A percentile compares a stretch with the other conserved stretches of the same genome.
These are phyloP conservation scores for Euphorbia pulcherrima DNA, from an alignment of 345 rosid genomes.

Conservation along the genomic window DNA sequence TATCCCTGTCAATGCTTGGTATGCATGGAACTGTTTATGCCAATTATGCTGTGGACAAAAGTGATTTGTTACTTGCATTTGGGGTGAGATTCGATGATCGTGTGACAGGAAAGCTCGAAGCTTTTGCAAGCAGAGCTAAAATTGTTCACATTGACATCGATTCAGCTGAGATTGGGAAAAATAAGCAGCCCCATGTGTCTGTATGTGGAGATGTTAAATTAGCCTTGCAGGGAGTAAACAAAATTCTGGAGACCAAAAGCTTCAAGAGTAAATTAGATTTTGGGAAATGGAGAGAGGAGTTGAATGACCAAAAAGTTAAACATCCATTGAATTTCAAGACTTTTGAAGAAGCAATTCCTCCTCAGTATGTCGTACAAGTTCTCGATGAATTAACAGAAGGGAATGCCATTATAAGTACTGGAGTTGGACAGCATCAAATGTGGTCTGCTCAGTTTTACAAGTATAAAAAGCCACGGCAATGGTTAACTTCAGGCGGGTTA, in stretches of 20 bases:
- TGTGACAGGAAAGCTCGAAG: conserved; percentile 92
- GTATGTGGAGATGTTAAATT: conserved; percentile 81
- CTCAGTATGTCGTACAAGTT: conserved; percentile 80
- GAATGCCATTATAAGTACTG: conserved; percentile 81
- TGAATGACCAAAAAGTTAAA: conserved; percentile 60
- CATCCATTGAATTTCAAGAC: conserved; percentile 73
- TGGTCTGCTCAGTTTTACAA: conserved; percentile 99
- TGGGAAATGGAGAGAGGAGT: conserved; percentile 68
- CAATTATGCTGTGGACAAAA: conserved; percentile 80
- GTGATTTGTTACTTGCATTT: conserved; percentile 85
- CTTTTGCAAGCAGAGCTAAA: conserved; percentile 91
- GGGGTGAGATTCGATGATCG: conserved; percentile 98
- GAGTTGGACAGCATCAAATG: conserved; percentile 99
- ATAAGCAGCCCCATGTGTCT: conserved; percentile 91
- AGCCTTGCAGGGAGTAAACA: conserved; percentile 70
- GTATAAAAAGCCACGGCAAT: conserved; percentile 79
- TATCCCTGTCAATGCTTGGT: conserved; percentile 89
- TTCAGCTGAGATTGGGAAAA: conserved; percentile 95
- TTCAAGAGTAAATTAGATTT: conserved; percentile 50
- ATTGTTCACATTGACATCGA: conserved; percentile 95
- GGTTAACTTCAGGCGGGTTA: conserved; percentile 86
- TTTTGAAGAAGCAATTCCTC: conserved; percentile 85
- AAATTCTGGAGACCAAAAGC: conserved; percentile 49
- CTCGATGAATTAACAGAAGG: conserved; percentile 86
- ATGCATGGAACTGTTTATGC: conserved; percentile 98